Evolutionary conservation across 495 filamentous ascomycete genomes (phyloP), one percentile per base, ranked within the genome.

Genomic region (Zalerion maritima): DNA sequence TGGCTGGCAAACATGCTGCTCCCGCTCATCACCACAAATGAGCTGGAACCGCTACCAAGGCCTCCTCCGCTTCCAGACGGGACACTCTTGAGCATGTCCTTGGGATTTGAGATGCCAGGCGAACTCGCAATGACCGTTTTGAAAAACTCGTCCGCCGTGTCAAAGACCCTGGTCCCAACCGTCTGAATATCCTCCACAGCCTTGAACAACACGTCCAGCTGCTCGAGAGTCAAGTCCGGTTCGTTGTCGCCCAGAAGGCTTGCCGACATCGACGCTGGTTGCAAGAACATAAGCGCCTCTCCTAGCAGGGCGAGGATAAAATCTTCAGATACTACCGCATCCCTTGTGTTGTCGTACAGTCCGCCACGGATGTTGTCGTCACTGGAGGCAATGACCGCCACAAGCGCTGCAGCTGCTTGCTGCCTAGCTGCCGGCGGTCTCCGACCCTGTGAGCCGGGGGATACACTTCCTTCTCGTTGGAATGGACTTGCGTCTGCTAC

Each of bases 321-420:
- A 39, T 93, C 85, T 25, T 93, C 81, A 34, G 75, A 76, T 14
- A 93, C 76, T 10, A 89, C 78, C 1, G 78, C 72, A 37, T 78
- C 79, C 11, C 78, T 67, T 15, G 67, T 59, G 18, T 77, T 75
- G 45, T 93, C 84, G 43, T 78, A 86, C 1, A 93, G 60, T 10
- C 86, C 84, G 28, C 85, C 86, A 32, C 78, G 75, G 43, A 94
- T 91, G 41, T 79, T 84, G 49, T 91, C 82, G 25, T 75, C 73
- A 3, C 85, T 79, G 49, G 81, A 89, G 27, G 69, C 60, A 43
- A 92, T 79, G 28, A 89, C 73, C 6, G 78, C 77, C 14, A 79
- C 55, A 18, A 94, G 58, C n/a, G 75, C 73, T 16, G 69, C 55
- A 0, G 73, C 75, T 13, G 83, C 82, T 35, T 72, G 71, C 27